Conservation (phyloP, 768 basidiomycete genomes). For the Vishniacozyma victoriae region DNA sequence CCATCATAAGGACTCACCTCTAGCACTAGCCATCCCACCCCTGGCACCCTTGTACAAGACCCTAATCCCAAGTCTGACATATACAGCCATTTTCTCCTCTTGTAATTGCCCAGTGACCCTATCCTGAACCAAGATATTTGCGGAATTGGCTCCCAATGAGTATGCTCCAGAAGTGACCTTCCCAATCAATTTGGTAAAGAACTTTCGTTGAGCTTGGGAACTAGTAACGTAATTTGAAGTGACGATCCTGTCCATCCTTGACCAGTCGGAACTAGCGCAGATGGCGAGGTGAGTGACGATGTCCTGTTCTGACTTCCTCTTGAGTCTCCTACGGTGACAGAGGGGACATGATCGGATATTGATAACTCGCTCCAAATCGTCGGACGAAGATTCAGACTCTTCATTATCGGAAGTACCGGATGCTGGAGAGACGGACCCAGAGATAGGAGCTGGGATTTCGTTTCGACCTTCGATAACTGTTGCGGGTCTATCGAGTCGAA, state of each 20-base stretch:
- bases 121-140: constrained; percentile 97
- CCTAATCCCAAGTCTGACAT: constrained; percentile 86
- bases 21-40: constrained; percentile 77
- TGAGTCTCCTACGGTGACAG: constrained; percentile 80
- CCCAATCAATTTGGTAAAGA: constrained; percentile 82
- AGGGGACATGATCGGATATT: constrained; percentile 91
- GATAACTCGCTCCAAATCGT: constrained; percentile 68
- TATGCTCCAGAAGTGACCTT: constrained; percentile 85
- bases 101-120: constrained; percentile 81
- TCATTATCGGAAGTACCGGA: constrained; percentile 40
- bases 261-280: constrained; percentile 91
- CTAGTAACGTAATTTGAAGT: constrained; percentile 93
- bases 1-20: constrained; percentile 55
- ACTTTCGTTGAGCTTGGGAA: constrained; percentile 92
- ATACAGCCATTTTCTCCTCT: constrained; percentile 90
- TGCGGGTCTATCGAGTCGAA: constrained; percentile 24
- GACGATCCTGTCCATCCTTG: constrained; percentile 75
- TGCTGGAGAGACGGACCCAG: constrained; percentile 3
- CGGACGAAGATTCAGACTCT: constrained; percentile 10
- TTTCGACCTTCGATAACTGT: constrained; percentile 6
- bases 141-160: constrained; percentile 88
- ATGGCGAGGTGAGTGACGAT: constrained; percentile 96
- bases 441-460: not conserved
- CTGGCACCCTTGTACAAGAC: constrained; percentile 83
- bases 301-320: constrained; percentile 81